A percentile compares a stretch with the other conserved stretches of the same genome.
These are phyloP conservation scores for Aureobasidium melanogenum DNA, from an alignment of 2,329 filamentous ascomycete species.

Conservation along the genomic window DNA sequence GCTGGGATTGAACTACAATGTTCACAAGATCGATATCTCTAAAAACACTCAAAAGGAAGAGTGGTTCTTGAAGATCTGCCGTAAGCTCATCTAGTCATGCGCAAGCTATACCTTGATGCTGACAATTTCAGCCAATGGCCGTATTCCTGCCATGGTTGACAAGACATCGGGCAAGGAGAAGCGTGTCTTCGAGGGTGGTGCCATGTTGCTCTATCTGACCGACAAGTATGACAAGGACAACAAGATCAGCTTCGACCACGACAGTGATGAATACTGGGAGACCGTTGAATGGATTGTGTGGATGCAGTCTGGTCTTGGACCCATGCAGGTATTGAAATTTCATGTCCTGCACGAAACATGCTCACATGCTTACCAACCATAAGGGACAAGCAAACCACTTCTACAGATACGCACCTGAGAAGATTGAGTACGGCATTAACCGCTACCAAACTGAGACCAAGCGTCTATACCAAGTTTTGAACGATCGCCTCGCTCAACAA, in stretches of 20 bases:
- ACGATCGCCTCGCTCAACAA: constrained; percentile 29
- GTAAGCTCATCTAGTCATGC: constrained; percentile 13
- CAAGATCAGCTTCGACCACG: constrained; percentile 35
- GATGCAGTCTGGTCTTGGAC: constrained; percentile 32
- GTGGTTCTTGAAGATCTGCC: constrained; percentile 40
- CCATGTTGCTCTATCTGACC: constrained; percentile 38
- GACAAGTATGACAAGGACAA: constrained; percentile 34
- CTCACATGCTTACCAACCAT: not conserved
- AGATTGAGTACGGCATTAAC: constrained; percentile 37
- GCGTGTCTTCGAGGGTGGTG: constrained; percentile 36
- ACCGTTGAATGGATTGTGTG: constrained; percentile 38
- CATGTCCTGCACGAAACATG: not conserved
- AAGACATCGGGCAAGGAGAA: constrained; percentile 19
- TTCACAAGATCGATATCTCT: constrained; percentile 33
- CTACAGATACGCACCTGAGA: constrained; percentile 34
- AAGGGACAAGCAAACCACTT: constrained; percentile 40
- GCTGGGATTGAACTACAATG: constrained; percentile 23
- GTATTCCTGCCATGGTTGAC: constrained; percentile 39
- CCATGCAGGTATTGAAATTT: constrained; percentile 28
- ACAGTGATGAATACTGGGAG: constrained; percentile 35
- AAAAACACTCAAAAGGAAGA: constrained; percentile 37
- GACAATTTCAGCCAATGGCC: constrained; percentile 32
- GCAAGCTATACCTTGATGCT: not conserved
- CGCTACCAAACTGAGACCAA: constrained; percentile 42
- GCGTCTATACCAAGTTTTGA: constrained; percentile 38